Percentiles rank a stretch among this genome's conserved stretches.
phyloP scores from a whole-genome alignment of 768 basidiomycete species.

The Rhizopogon sp. region DNA sequence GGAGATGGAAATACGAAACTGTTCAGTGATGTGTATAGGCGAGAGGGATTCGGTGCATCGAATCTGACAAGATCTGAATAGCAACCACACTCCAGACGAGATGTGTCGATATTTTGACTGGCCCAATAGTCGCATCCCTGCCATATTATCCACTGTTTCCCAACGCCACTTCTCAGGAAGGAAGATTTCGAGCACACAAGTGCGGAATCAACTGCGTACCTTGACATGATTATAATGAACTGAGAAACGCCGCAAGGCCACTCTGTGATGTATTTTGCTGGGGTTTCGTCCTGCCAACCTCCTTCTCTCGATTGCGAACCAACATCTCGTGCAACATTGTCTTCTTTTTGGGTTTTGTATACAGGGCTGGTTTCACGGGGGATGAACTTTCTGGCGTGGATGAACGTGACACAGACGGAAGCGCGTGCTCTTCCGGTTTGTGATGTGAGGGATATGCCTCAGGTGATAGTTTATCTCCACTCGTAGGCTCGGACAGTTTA shows the following conservation, averaged over 20 bases:
- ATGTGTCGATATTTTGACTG: too few relatives aligned
- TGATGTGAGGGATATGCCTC: neutral
- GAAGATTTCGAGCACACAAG: too few relatives aligned
- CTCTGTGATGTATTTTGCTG: slow-evolving; percentile 17
- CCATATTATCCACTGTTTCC: too few relatives aligned
- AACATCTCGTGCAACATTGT: slow-evolving; percentile 59
- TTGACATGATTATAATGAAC: slow-evolving; percentile 24
- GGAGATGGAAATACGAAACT: too few relatives aligned
- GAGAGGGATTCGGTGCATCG: too few relatives aligned
- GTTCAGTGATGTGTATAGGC: too few relatives aligned
- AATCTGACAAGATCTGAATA: too few relatives aligned
- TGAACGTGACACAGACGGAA: slow-evolving; percentile 1
- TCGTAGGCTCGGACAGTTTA: neutral
- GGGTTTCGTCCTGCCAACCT: slow-evolving; percentile 20
- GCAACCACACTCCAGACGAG: too few relatives aligned
- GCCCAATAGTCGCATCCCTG: too few relatives aligned
- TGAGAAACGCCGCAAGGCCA: slow-evolving; percentile 53
- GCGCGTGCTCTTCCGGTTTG: neutral
- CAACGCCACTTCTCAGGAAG: too few relatives aligned
- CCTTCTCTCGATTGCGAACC: slow-evolving; percentile 49
- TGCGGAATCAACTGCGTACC: neutral
- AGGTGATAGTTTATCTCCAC: neutral
- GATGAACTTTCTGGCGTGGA: neutral
- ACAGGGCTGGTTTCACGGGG: slow-evolving; percentile 11
- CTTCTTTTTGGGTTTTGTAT: slow-evolving; percentile 47